Conservation (phyloP, 495 filamentous ascomycete species). For the Tuber calosporum region DNA sequence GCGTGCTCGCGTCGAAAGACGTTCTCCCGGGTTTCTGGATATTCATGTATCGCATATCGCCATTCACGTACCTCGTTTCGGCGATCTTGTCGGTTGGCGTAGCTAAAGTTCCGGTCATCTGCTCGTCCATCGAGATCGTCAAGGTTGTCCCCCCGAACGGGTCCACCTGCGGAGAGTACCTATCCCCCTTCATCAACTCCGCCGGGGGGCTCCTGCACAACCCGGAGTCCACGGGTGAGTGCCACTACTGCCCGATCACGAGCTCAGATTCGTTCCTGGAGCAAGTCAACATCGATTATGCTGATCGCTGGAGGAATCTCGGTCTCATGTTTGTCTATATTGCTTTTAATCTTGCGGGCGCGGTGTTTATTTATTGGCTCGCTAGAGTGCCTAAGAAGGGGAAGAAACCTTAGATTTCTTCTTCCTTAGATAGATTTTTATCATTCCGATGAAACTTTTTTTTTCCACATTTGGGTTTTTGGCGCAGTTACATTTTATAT, state of each 20-base stretch:
- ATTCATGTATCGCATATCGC: constrained; percentile 64
- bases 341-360: constrained; percentile 67
- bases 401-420: constrained; percentile 41
- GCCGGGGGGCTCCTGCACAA: constrained; percentile 52
- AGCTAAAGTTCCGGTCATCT: constrained; percentile 51
- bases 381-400: constrained; percentile 66
- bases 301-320: constrained; percentile 60
- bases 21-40: constrained; percentile 57
- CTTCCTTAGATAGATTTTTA: background rate
- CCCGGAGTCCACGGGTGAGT: constrained; percentile 45
- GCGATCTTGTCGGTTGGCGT: constrained; percentile 51
- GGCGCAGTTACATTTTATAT: background rate
- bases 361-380: constrained; percentile 71
- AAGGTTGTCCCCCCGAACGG: constrained; percentile 48
- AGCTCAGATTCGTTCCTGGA: constrained; percentile 53
- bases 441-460: background rate
- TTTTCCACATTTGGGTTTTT: background rate
- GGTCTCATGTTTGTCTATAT: constrained; percentile 54
- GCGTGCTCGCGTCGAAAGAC: constrained; percentile 55
- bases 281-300: constrained; percentile 49
- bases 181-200: constrained; percentile 44
- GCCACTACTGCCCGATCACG: constrained; percentile 55
- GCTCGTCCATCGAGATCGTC: constrained; percentile 53
- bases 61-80: constrained; percentile 59
- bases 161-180: constrained; percentile 51